phyloP scores from a whole-genome alignment of 306 rosid genomes.

The Lablab purpureus region DNA sequence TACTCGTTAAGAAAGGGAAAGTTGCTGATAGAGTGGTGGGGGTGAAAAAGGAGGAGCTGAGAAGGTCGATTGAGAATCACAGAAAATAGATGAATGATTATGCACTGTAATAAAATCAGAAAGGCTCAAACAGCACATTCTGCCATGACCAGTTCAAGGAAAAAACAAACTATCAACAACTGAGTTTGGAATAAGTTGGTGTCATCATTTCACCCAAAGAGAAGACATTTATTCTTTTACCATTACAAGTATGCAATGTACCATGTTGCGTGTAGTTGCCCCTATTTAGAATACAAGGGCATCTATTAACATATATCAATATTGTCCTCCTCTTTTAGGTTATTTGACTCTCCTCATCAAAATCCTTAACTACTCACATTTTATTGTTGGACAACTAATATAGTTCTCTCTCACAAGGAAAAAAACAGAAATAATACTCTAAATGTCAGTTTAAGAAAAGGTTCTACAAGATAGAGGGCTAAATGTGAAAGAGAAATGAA shows the following conservation, averaged over 20 bases:
- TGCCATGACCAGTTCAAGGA: constrained; percentile 1
- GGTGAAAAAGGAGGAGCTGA: constrained; percentile 73
- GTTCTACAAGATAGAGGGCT: background rate
- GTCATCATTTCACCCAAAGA: background rate
- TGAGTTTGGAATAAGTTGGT: constrained; percentile 44
- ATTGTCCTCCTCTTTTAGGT: constrained; percentile 20
- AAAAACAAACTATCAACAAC: constrained; percentile 20
- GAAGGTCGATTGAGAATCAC: constrained; percentile 67
- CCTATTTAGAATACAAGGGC: background rate
- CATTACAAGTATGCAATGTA: constrained; percentile 14
- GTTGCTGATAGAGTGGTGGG: constrained; percentile 68
- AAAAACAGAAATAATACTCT: background rate
- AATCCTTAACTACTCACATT: constrained; percentile 2
- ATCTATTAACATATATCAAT: constrained; percentile 30
- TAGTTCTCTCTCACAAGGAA: constrained; percentile 16
- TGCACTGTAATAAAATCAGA: constrained; percentile 17
- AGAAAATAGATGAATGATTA: constrained; percentile 43
- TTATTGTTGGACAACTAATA: background rate
- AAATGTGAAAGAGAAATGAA: background rate
- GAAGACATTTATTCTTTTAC: constrained; percentile 35
- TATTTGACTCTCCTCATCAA: constrained; percentile 23
- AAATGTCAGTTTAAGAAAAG: background rate
- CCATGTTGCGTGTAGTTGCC: background rate
- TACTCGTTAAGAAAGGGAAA: constrained; percentile 69
- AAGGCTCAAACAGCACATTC: constrained; percentile 4